phyloP scores from a whole-genome alignment of 257 asterid species.

The Leptodermis oblonga region DNA sequence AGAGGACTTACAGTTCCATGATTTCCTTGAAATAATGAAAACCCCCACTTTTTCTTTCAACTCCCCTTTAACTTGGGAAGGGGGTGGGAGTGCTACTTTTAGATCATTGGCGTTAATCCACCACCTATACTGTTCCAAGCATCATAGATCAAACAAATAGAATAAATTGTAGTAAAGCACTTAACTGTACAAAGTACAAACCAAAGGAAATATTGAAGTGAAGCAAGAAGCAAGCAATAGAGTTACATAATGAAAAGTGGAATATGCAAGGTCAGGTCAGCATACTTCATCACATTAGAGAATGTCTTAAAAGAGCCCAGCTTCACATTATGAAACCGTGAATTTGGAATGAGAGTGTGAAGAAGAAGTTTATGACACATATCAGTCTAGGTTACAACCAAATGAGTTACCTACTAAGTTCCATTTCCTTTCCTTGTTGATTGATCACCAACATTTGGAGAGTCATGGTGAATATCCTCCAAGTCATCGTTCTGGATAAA shows the following conservation, averaged over 20 bases:
- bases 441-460: not conserved
- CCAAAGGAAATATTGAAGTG: not conserved
- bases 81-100: too few relatives aligned
- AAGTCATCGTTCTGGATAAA: not conserved
- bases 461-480: not conserved
- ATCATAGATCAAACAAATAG: too few relatives aligned
- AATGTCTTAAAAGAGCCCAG: not conserved
- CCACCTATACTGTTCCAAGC: too few relatives aligned
- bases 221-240: not conserved
- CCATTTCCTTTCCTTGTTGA: not conserved
- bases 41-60: not conserved
- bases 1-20: not conserved
- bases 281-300: not conserved
- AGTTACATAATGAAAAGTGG: not conserved
- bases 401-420: slow-evolving; percentile 1
- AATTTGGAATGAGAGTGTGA: not conserved
- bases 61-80: too few relatives aligned
- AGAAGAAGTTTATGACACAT: not conserved
- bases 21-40: not conserved
- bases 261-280: not conserved
- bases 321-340: slow-evolving; percentile 1
- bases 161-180: not conserved
- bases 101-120: too few relatives aligned
- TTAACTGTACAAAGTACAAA: not conserved
- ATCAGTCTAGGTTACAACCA: not conserved